These are phyloP conservation scores for Stachybotrys chlorohalonatus DNA, from an alignment of 2,329 filamentous ascomycete species.

Conservation along the genomic window DNA sequence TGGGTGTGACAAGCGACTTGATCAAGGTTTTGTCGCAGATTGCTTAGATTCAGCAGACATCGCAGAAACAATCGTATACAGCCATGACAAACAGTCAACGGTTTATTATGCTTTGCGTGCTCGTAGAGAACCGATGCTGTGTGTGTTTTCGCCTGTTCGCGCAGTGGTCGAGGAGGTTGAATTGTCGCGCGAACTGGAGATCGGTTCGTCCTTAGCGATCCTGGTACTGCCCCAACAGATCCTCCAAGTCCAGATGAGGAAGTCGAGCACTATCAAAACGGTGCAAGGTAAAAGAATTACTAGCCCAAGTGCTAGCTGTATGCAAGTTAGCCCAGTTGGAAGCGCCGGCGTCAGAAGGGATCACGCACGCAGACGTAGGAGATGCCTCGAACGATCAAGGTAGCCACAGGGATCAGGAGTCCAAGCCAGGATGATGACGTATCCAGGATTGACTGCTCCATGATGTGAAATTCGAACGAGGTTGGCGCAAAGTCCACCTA, in stretches of 20 bases:
- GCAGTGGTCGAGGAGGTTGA: not conserved
- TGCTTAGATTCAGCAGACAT: conserved; percentile 23
- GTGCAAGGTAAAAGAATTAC: conserved; percentile 36
- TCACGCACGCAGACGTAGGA: conserved; percentile 28
- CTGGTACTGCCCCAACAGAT: conserved; percentile 16
- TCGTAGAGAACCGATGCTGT: not conserved
- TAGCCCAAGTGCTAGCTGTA: conserved; percentile 34
- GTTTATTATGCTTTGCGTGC: not conserved
- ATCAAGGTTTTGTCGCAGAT: conserved; percentile 78
- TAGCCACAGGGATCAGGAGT: conserved; percentile 18
- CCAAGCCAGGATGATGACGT: conserved; percentile 15
- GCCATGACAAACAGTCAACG: not conserved
- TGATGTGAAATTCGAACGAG: conserved; percentile 5
- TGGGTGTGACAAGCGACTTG: conserved; percentile 92
- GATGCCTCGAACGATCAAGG: conserved; percentile 24
- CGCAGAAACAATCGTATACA: conserved; percentile 9
- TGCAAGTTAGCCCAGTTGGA: conserved; percentile 7
- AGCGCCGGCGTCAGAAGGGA: conserved; percentile 1
- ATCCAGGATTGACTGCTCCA: conserved; percentile 14
- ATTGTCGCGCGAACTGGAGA: not conserved
- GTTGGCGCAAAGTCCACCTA: not conserved
- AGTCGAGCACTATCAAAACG: conserved; percentile 39
- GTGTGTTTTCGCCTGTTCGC: not conserved
- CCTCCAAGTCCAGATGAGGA: conserved; percentile 45
- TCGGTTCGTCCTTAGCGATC: not conserved